phyloP scores from a whole-genome alignment of 1,284 basidiomycete genomes.

The Crepidotus sp. region DNA sequence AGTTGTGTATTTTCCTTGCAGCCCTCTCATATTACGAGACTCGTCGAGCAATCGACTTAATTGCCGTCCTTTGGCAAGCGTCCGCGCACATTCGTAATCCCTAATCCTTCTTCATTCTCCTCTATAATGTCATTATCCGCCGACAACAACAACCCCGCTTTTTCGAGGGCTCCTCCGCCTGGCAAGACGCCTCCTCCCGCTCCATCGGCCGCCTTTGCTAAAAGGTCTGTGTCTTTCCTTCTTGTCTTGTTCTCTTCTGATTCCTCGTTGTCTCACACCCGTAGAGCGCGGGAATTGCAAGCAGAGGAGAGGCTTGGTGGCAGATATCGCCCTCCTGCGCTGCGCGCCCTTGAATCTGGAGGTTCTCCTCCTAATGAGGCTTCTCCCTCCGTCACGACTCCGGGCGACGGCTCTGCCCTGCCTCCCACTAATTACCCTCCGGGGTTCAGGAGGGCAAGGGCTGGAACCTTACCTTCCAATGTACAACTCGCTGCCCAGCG shows the following conservation, averaged over 20 bases:
- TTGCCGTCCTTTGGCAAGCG: conserved; percentile 31
- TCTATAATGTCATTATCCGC: conserved; percentile 83
- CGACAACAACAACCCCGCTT: conserved; percentile 68
- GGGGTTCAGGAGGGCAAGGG: conserved; percentile 79
- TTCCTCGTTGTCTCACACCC: conserved; percentile 15
- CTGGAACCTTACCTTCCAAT: conserved; percentile 81
- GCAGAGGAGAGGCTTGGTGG: conserved; percentile 57
- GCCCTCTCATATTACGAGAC: conserved; percentile 16
- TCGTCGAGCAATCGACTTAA: conserved; percentile 32
- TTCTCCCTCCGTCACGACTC: conserved; percentile 40
- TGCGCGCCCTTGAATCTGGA: conserved; percentile 61
- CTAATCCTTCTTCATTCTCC: conserved; percentile 64
- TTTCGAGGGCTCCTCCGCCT: conserved; percentile 64
- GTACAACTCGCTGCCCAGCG: conserved; percentile 79
- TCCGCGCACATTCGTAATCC: conserved; percentile 51
- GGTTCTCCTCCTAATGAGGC: conserved; percentile 66
- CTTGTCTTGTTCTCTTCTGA: conserved; percentile 17
- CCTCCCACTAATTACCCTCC: conserved; percentile 66
- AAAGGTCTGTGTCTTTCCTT: conserved; percentile 47
- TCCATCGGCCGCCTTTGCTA: conserved; percentile 80
- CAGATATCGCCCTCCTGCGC: conserved; percentile 73
- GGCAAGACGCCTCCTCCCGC: conserved; percentile 85
- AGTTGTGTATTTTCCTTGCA: conserved; percentile 7
- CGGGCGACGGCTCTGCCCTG: conserved; percentile 47
- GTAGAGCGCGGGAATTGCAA: conserved; percentile 73